Evolutionary conservation across 352 stramenopile genomes (phyloP), one percentile per base, ranked within the genome.

Genomic region (Phytophthora meadii): DNA sequence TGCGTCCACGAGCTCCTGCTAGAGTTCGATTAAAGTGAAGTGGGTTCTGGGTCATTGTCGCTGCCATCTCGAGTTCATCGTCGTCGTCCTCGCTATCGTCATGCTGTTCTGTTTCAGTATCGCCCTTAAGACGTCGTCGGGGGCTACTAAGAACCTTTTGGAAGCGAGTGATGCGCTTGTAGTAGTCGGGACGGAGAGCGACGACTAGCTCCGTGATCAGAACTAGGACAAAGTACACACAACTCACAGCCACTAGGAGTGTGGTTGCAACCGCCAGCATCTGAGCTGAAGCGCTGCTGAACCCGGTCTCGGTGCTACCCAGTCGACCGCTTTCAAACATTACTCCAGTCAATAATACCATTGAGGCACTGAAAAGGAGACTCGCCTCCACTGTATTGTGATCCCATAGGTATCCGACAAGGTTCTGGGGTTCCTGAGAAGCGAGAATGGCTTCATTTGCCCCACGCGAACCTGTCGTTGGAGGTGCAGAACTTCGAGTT

Each of bases 311-410:
- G 3, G 25, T 46, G 44, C 55, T 81, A 10, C 76, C 75, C 6
- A 92, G 73, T 39, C 88, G 73, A 1, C 81, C 82, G 32, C 81
- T 87, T 54, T 90, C 79, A 70, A 90, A 88, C 79, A 89, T 88
- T 9, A 88, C 76, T 19, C 79, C 77, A 3, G 76, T 76, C n/a
- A 87, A 46, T 57, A 92, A 50, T 12, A 90, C 77, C 8, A 94
- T 69, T 27, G 82, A 88, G 27, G 84, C 81, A 42, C 82, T 90
- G 40, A 90, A 90, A 12, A 94, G 72, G 15, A 94, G 66, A 42
- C 79, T 82, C 0, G 79, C 77, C 53, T 94, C 86, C 8, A 94
- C 81, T 1, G 84, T 91, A 58, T 93, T 94, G 74, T 94, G 88
- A 36, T 94, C 81, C 80, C 78, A 91, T 14, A 91, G 71, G 42